These are phyloP conservation scores for Cadophora sp. DNA, from an alignment of 2,329 filamentous ascomycete species.

Conservation along the genomic window DNA sequence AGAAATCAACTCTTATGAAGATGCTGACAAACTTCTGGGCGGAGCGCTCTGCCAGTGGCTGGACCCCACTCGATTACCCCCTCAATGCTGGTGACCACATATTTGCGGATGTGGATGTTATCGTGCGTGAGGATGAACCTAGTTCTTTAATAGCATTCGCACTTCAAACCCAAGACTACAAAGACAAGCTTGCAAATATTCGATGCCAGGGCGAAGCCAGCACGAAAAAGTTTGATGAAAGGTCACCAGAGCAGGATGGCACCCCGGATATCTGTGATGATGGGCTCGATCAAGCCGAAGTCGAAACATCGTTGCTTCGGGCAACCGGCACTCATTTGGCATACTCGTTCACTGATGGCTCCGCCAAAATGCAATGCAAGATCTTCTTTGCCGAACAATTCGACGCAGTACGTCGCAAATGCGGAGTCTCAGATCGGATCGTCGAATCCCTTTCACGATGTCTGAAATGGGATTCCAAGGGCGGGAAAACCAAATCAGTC, in stretches of 20 bases:
- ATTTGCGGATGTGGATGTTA: conserved; percentile 95
- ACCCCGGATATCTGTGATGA: conserved; percentile 43
- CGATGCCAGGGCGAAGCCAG: conserved; percentile 57
- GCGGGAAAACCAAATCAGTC: conserved; percentile 96
- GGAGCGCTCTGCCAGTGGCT: conserved; percentile 93
- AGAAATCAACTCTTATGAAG: conserved; percentile 92
- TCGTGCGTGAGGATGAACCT: conserved; percentile 96
- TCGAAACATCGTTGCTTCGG: conserved; percentile 85
- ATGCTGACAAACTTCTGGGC: conserved; percentile 99
- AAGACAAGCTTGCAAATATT: conserved; percentile 76
- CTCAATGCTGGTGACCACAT: conserved; percentile 89
- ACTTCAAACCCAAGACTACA: conserved; percentile 86
- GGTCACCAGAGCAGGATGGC: conserved; percentile 43
- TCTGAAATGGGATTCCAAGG: conserved; percentile 97
- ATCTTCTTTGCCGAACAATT: conserved; percentile 99
- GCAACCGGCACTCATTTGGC: conserved; percentile 91
- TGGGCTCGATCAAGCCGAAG: conserved; percentile 66
- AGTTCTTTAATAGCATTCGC: conserved; percentile 96
- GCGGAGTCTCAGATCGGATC: conserved; percentile 90
- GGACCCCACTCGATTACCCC: conserved; percentile 91
- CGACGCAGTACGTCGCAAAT: conserved; percentile 90
- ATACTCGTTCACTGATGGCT: conserved; percentile 92
- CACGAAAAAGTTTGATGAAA: conserved; percentile 41
- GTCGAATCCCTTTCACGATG: conserved; percentile 95
- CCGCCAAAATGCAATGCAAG: conserved; percentile 96